Percentiles rank a stretch among this genome's conserved stretches.
phyloP scores from a whole-genome alignment of 2,329 filamentous ascomycete genomes.

The Scytalidium lignicola region DNA sequence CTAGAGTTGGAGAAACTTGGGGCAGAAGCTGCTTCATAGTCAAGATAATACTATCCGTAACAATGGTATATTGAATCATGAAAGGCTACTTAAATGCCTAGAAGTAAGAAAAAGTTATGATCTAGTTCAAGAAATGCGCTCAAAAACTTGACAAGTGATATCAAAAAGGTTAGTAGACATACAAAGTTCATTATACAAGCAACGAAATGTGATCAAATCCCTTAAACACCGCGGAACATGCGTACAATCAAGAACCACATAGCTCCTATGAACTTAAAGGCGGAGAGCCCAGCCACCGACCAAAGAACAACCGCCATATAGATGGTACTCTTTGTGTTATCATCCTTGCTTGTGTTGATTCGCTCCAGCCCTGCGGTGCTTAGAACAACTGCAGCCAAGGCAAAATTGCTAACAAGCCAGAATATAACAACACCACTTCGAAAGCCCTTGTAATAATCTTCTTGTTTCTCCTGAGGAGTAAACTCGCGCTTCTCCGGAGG shows the following conservation, averaged over 20 bases:
- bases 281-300: constrained; percentile 28
- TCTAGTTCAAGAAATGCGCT: background rate
- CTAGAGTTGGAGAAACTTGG: constrained; percentile 60
- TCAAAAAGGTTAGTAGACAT: background rate
- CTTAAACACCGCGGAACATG: constrained; percentile 70
- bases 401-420: constrained; percentile 97
- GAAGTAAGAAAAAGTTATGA: background rate
- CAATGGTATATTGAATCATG: background rate
- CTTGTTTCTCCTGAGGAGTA: constrained; percentile 68
- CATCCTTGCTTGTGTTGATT: constrained; percentile 83
- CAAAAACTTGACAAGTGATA: background rate
- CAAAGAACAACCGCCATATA: constrained; percentile 30
- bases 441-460: constrained; percentile 98
- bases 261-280: constrained; percentile 29
- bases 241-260: constrained; percentile 69
- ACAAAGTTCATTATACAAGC: background rate
- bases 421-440: constrained; percentile 84
- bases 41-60: background rate
- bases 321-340: constrained; percentile 22
- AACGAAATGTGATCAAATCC: background rate
- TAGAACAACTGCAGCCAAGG: constrained; percentile 77
- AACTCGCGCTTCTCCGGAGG: constrained; percentile 64
- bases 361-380: constrained; percentile 77
- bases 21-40: constrained; percentile 35
- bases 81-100: background rate